phyloP scores from a whole-genome alignment of 805 yeast genomes.

The Suhomyces prunicola region DNA sequence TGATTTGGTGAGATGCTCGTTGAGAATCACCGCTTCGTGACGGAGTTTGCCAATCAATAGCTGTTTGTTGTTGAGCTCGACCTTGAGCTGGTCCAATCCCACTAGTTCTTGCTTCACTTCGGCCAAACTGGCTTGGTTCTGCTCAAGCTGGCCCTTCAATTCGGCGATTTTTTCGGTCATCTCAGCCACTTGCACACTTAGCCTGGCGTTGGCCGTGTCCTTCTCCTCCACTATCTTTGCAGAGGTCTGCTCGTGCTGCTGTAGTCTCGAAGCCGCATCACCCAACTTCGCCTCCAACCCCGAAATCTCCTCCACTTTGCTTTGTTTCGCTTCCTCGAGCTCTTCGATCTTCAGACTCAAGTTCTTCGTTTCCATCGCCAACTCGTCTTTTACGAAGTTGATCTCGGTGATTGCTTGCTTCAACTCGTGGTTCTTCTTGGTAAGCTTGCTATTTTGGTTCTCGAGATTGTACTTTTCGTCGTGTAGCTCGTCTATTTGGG shows the following conservation, averaged over 20 bases:
- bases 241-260: not conserved
- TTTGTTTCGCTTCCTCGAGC: slow-evolving; percentile 38
- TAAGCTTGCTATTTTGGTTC: slow-evolving; percentile 34
- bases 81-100: slow-evolving; percentile 48
- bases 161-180: slow-evolving; percentile 11
- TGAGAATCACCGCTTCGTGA: slow-evolving; percentile 89
- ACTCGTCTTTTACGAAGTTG: slow-evolving; percentile 35
- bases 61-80: slow-evolving; percentile 59
- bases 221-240: not conserved
- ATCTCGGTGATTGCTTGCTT: slow-evolving; percentile 41
- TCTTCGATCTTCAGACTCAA: slow-evolving; percentile 42
- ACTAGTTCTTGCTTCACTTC: slow-evolving; percentile 16
- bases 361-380: slow-evolving; percentile 40
- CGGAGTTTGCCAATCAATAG: slow-evolving; percentile 84
- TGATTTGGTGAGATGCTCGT: slow-evolving; percentile 95
- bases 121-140: slow-evolving; percentile 9
- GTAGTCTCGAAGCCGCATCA: not conserved
- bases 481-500: slow-evolving; percentile 32
- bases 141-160: slow-evolving; percentile 12
- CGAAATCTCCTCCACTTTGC: slow-evolving; percentile 15
- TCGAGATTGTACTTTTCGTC: slow-evolving; percentile 42
- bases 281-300: not conserved
- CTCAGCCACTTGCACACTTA: slow-evolving; percentile 22
- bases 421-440: slow-evolving; percentile 39
- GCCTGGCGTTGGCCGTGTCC: slow-evolving; percentile 20